These are phyloP conservation scores for Macrophomina pseudophaseolina DNA, from an alignment of 2,329 filamentous ascomycete genomes.

Conservation along the genomic window DNA sequence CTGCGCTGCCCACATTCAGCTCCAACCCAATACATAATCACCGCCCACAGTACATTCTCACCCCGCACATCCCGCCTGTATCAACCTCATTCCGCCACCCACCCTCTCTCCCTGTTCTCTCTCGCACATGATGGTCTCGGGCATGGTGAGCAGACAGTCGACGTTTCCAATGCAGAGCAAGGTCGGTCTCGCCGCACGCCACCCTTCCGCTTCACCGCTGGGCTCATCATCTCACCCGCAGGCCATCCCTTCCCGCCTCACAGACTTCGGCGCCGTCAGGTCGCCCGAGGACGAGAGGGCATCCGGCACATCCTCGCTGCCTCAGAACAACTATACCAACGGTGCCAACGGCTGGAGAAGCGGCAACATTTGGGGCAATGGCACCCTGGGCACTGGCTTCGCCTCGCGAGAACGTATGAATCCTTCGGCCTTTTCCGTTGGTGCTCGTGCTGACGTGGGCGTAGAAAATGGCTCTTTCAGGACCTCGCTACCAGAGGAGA, in stretches of 20 bases:
- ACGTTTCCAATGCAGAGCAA: slow-evolving; percentile 25
- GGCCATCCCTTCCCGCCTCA: slow-evolving; percentile 25
- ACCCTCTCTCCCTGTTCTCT: neutral
- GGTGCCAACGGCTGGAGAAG: slow-evolving; percentile 34
- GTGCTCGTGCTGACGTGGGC: slow-evolving; percentile 9
- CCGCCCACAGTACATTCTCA: slow-evolving; percentile 22
- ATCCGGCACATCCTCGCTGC: slow-evolving; percentile 28
- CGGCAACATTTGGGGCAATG: slow-evolving; percentile 44
- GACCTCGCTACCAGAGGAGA: slow-evolving; percentile 35
- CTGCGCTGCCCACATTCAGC: slow-evolving; percentile 37
- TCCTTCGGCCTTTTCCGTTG: neutral
- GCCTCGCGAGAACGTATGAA: slow-evolving; percentile 34
- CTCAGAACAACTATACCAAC: slow-evolving; percentile 27
- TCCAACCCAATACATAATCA: slow-evolving; percentile 33
- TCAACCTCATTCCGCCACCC: neutral
- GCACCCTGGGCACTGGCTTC: slow-evolving; percentile 36
- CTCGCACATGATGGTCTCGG: slow-evolving; percentile 25
- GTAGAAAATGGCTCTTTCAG: slow-evolving; percentile 39
- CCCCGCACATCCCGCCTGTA: slow-evolving; percentile 12
- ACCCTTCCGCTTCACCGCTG: neutral
- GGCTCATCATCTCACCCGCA: slow-evolving; percentile 7
- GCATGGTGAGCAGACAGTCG: slow-evolving; percentile 25
- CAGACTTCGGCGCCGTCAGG: slow-evolving; percentile 20
- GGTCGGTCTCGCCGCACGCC: slow-evolving; percentile 20
- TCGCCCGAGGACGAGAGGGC: slow-evolving; percentile 24